Base-by-base conservation (phyloP, 805 yeast species). In the Teunomyces aglyptinius region DNA sequence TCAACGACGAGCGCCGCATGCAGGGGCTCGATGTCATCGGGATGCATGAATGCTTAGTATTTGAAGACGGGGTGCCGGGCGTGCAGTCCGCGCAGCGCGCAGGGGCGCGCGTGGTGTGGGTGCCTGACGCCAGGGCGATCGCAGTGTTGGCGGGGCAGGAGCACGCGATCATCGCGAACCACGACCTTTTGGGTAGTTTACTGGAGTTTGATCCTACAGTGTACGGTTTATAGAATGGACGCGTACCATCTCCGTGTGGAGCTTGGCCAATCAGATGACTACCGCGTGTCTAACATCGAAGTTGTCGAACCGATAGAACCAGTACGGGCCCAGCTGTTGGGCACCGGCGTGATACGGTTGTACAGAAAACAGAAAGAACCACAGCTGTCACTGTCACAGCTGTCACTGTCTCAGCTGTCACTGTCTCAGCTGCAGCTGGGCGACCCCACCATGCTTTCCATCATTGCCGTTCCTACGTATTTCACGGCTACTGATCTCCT, bases 51-150 rank as follows among this genome's bases (percentile, higher is more conserved):
- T 87, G 96, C 57, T 64, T 94, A 27, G 86, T 94, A 1, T 94
- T 94, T 65, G 99, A 94, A 71, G 99, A 94, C 67, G 98, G 97
- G 2, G 73, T 90, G 38, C 91, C 96, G 0, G 99, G 99, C 2
- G 92, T 92, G 18, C 60, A 71, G 13, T 85, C 96, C 3, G 99
- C 96, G 11, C 78, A 77, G 46, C 83, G 86, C 13, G 89, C 96
- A 29, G 91, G 90, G 8, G 86, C 89, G 11, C 76, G 75, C 45
- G 96, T 92, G n/a, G 77, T 92, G 41, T 94, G 98, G 99, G 86
- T 91, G 11, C 98, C 99, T 7, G 92, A 92, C 64, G 75, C 76
- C 20, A 80, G 86, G 48, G 96, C 96, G 0, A 58, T 78, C 28
- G 69, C 73, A 15, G 77, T 79, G 6, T 65, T 87, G 52, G 60